These are phyloP conservation scores for Pseudogymnoascus sp. DNA, from an alignment of 2,329 filamentous ascomycete species.

Conservation along the genomic window DNA sequence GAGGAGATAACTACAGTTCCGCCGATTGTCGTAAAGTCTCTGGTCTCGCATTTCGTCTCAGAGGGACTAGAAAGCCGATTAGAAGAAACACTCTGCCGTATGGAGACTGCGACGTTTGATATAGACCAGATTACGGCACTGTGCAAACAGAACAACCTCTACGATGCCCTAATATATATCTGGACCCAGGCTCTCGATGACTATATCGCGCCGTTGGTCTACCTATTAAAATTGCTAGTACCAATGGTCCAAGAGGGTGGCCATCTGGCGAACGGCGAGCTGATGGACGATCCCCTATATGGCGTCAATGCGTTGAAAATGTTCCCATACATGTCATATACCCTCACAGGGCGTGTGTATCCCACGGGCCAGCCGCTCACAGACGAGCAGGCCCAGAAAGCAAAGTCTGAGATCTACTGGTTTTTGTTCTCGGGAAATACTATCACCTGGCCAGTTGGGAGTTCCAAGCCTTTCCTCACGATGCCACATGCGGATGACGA, in stretches of 20 bases:
- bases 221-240: conserved; percentile 66
- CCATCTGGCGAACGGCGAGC: conserved; percentile 44
- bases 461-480: conserved; percentile 54
- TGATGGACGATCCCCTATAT: conserved; percentile 55
- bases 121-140: conserved; percentile 86
- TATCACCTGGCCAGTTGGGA: conserved; percentile 66
- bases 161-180: conserved; percentile 92
- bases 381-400: conserved; percentile 64
- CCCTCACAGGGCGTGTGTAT: conserved; percentile 83
- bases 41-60: conserved; percentile 74
- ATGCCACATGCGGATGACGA: conserved; percentile 51
- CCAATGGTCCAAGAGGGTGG: conserved; percentile 53
- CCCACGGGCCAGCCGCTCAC: conserved; percentile 73
- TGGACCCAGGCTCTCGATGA: conserved; percentile 90
- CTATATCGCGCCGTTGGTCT: conserved; percentile 83
- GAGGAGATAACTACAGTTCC: conserved; percentile 69
- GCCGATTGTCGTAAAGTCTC: conserved; percentile 75
- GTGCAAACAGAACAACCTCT: conserved; percentile 86
- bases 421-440: conserved; percentile 85
- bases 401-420: conserved; percentile 85
- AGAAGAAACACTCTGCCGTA: conserved; percentile 90
- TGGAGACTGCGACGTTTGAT: conserved; percentile 86
- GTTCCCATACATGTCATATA: conserved; percentile 90
- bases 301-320: conserved; percentile 77
- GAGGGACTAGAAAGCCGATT: conserved; percentile 70